Conservation (phyloP, 768 basidiomycete species). For the Tubosaeta sp. region DNA sequence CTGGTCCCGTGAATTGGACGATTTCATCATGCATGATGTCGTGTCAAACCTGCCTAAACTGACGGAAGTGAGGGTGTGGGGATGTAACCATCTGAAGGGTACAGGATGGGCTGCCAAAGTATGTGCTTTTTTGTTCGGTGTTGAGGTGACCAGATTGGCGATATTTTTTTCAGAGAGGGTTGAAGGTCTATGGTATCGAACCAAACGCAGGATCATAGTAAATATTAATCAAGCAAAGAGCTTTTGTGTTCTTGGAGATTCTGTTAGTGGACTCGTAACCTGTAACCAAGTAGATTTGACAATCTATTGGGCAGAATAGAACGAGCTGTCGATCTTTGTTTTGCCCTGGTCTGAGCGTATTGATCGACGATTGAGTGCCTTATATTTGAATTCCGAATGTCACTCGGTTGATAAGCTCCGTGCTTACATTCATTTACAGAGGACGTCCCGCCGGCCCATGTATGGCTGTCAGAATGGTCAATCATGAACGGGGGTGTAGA, state of each 20-base stretch:
- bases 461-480: too few relatives aligned
- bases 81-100: conserved; percentile 47
- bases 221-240: not conserved
- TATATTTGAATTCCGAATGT: too few relatives aligned
- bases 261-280: too few relatives aligned
- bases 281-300: not conserved
- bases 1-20: conserved; percentile 80
- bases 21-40: conserved; percentile 74
- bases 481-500: too few relatives aligned
- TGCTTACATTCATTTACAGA: too few relatives aligned
- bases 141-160: not conserved
- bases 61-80: conserved; percentile 48
- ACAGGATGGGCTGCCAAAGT: conserved; percentile 45
- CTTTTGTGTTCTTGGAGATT: not conserved
- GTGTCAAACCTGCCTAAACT: conserved; percentile 44
- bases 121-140: conserved; percentile 4
- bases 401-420: too few relatives aligned
- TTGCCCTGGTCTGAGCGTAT: not conserved
- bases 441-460: too few relatives aligned
- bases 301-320: not conserved
- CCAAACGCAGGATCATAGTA: conserved; percentile 35
- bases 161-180: conserved; percentile 14
- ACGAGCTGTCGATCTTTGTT: not conserved
- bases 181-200: conserved; percentile 31
- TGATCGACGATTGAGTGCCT: too few relatives aligned